These are phyloP conservation scores for Inosperma sp. DNA, from an alignment of 768 basidiomycete genomes.

Conservation along the genomic window DNA sequence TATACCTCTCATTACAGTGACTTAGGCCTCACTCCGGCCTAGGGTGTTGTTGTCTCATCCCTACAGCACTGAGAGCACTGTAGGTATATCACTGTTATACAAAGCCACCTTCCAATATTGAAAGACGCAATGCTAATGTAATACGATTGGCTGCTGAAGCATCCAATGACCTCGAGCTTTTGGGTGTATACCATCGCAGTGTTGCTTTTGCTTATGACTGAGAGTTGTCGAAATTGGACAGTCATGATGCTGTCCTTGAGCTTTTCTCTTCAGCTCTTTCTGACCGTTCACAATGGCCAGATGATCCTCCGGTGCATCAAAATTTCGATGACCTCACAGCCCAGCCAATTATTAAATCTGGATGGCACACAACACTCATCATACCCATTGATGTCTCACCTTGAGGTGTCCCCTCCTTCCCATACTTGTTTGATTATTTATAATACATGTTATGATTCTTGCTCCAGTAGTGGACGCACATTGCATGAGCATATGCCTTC, in stretches of 20 bases:
- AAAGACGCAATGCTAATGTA: background rate
- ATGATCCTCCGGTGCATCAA: background rate
- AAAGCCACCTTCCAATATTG: background rate
- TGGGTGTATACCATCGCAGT: background rate
- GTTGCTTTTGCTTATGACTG: background rate
- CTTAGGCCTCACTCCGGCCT: too few species aligned
- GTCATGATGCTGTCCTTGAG: background rate
- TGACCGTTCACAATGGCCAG: background rate
- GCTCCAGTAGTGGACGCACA: too few species aligned
- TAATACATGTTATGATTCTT: too few species aligned
- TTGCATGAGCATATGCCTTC: too few species aligned
- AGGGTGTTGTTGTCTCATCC: too few species aligned
- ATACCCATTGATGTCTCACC: too few species aligned
- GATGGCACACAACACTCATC: background rate
- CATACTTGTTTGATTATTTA: too few species aligned
- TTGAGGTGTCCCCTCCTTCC: too few species aligned
- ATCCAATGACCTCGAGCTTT: background rate
- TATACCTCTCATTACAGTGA: too few species aligned
- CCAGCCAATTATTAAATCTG: background rate
- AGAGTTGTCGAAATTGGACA: background rate
- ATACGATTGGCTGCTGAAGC: background rate
- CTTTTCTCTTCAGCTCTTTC: background rate
- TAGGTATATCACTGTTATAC: background rate
- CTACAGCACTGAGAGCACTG: too few species aligned
- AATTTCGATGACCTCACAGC: background rate